phyloP scores from a whole-genome alignment of 176 grass and related monocot species.

The Musa schizocarpa region DNA sequence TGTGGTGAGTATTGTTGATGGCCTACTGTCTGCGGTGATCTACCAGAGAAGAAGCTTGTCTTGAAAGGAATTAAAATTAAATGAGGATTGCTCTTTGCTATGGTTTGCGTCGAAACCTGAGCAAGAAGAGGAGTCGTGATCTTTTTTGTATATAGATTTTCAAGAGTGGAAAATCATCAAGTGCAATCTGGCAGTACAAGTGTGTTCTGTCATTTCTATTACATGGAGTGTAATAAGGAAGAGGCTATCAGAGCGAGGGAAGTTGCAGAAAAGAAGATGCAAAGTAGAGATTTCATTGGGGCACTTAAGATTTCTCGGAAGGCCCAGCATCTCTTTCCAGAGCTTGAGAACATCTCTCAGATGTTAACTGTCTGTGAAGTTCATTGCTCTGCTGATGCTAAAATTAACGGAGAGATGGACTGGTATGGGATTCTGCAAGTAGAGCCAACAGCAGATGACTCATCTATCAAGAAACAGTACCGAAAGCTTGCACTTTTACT shows the following conservation, averaged over 20 bases:
- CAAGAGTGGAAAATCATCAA: background rate
- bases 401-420: conserved; percentile 41
- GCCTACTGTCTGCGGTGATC: background rate
- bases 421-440: conserved; percentile 75
- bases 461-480: conserved; percentile 68
- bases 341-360: conserved; percentile 64
- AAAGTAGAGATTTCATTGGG: conserved; percentile 50
- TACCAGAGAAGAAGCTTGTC: background rate
- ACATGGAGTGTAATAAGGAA: conserved; percentile 65
- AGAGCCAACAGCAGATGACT: conserved; percentile 46
- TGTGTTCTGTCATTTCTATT: background rate
- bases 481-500: conserved; percentile 72
- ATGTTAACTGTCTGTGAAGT: conserved; percentile 69
- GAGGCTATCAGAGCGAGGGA: conserved; percentile 70
- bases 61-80: background rate
- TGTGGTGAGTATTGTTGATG: background rate
- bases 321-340: conserved; percentile 69
- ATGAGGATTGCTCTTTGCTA: background rate
- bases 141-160: background rate
- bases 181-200: background rate
- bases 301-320: conserved; percentile 59
- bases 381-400: conserved; percentile 55
- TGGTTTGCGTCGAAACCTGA: background rate
- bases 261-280: conserved; percentile 59
- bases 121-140: background rate